A percentile compares a stretch with the other conserved stretches of the same genome.
Evolutionary conservation across 768 basidiomycete genomes (phyloP).

Genomic region (Pleurotus cornucopiae): DNA sequence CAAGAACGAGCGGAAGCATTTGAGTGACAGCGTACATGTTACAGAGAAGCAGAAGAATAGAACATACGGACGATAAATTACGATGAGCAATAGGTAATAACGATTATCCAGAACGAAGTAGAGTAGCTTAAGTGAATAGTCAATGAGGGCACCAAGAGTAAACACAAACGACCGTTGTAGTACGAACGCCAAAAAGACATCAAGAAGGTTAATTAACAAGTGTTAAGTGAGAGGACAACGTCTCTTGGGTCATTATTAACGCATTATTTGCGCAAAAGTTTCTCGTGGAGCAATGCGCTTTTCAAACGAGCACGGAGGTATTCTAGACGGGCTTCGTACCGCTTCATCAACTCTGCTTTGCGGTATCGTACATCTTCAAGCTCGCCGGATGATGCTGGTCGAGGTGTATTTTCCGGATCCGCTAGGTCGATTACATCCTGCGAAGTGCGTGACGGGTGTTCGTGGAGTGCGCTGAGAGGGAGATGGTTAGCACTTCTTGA

Average conservation of each 20-base stretch:
- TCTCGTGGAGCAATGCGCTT: slow-evolving; percentile 81
- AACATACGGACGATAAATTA: background rate
- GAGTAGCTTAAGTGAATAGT: background rate
- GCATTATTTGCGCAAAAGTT: slow-evolving; percentile 57
- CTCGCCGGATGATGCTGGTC: slow-evolving; percentile 46
- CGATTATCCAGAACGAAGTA: slow-evolving; percentile 1
- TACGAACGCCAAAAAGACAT: background rate
- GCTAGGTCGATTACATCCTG: slow-evolving; percentile 15
- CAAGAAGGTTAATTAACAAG: background rate
- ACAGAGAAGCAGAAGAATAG: slow-evolving; percentile 7
- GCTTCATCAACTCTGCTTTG: slow-evolving; percentile 62
- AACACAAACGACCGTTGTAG: too few relatives aligned
- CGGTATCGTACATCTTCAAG: slow-evolving; percentile 67
- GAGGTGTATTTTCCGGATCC: slow-evolving; percentile 24
- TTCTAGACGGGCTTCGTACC: slow-evolving; percentile 75
- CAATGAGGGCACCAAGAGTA: too few relatives aligned
- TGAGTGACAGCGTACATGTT: background rate
- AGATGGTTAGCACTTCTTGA: slow-evolving; percentile 43
- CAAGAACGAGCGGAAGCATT: too few relatives aligned
- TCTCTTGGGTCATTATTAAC: background rate
- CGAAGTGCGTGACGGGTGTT: slow-evolving; percentile 34
- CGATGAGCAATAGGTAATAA: background rate
- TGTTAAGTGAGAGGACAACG: too few relatives aligned
- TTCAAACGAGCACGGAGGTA: slow-evolving; percentile 80
- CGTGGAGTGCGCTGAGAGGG: slow-evolving; percentile 44